A percentile compares a stretch with the other conserved stretches of the same genome.
phyloP scores from a whole-genome alignment of 192 early-diverging fungal species.

The Coemansia sp. region DNA sequence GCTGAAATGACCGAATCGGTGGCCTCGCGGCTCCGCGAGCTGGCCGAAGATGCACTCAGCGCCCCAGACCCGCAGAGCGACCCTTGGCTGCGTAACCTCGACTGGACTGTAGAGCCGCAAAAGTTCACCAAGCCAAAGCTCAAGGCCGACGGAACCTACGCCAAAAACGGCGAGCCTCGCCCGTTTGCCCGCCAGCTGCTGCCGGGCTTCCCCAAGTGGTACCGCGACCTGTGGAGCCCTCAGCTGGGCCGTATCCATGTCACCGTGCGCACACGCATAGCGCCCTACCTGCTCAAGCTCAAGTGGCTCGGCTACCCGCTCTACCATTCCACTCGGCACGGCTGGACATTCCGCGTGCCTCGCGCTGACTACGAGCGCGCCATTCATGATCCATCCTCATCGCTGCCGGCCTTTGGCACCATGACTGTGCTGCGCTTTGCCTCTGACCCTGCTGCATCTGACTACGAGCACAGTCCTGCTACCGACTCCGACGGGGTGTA shows the following conservation, averaged over 20 bases:
- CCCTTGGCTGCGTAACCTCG: constrained; percentile 79
- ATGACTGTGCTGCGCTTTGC: constrained; percentile 40
- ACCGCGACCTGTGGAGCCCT: constrained; percentile 70
- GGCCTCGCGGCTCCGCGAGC: constrained; percentile 24
- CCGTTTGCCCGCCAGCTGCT: constrained; percentile 40
- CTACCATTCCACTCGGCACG: constrained; percentile 60
- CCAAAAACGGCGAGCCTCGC: constrained; percentile 53
- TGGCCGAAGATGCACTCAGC: constrained; percentile 53
- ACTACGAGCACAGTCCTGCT: constrained; percentile 48
- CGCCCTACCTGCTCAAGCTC: constrained; percentile 79
- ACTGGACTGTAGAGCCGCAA: constrained; percentile 62
- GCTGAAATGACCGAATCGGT: constrained; percentile 57
- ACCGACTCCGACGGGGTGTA: constrained; percentile 42
- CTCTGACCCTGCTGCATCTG: constrained; percentile 40
- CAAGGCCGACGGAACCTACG: constrained; percentile 34
- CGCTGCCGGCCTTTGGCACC: constrained; percentile 28
- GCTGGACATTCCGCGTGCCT: constrained; percentile 83
- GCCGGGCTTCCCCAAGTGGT: constrained; percentile 75
- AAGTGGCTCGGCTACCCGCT: constrained; percentile 83
- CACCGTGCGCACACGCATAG: constrained; percentile 65
- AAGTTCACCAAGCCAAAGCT: constrained; percentile 46
- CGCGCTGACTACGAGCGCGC: constrained; percentile 21
- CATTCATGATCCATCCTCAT: not conserved
- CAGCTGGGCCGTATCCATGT: constrained; percentile 61
- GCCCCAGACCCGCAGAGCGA: constrained; percentile 49